phyloP scores from a whole-genome alignment of 176 grass and related monocot genomes.

The Puccinellia tenuiflora region DNA sequence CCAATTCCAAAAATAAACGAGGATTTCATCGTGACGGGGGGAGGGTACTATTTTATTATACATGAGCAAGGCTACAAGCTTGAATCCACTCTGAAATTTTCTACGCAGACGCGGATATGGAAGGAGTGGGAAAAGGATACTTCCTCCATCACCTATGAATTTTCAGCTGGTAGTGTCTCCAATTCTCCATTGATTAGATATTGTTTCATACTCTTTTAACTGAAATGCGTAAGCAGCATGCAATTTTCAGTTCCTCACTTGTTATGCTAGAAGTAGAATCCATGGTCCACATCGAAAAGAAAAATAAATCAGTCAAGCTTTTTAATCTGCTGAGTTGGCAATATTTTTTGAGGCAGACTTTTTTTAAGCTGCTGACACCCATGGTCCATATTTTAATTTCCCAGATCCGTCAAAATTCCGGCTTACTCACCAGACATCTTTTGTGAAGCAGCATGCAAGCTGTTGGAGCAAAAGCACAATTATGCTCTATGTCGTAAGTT shows the following conservation, averaged over 20 bases:
- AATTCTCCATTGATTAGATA: neutral
- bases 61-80: neutral
- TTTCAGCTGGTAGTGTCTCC: slow-evolving; percentile 41
- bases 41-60: too few relatives aligned
- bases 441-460: slow-evolving; percentile 61
- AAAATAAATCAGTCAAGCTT: neutral
- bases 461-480: slow-evolving; percentile 47
- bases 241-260: neutral
- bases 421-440: slow-evolving; percentile 64
- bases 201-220: neutral
- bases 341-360: neutral
- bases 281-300: neutral
- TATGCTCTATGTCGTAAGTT: slow-evolving; percentile 70
- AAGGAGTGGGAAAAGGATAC: slow-evolving; percentile 91
- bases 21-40: neutral
- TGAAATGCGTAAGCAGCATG: neutral
- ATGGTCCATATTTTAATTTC: neutral
- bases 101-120: slow-evolving; percentile 65
- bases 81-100: slow-evolving; percentile 4
- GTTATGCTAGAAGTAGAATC: neutral
- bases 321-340: neutral
- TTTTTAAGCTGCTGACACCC: neutral
- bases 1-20: neutral
- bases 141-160: slow-evolving; percentile 50
- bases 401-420: slow-evolving; percentile 79